Evolutionary conservation across 1,284 basidiomycete genomes (phyloP), one percentile per base, ranked within the genome.

Genomic region (Cryptococcus sp.): DNA sequence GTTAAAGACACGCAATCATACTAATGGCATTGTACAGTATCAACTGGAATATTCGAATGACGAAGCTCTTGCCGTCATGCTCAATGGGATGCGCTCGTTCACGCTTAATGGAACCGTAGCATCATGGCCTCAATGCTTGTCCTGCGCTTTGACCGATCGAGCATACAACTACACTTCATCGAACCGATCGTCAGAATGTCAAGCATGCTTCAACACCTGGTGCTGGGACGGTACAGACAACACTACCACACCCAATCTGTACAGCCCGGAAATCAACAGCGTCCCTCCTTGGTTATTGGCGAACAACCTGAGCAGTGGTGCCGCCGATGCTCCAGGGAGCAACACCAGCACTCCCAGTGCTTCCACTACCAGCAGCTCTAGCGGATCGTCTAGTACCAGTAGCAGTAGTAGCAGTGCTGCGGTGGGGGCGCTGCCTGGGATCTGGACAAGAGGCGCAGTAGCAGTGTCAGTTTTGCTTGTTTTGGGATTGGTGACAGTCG

Each of bases 91-190:
- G 54, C 61, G 71, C 43, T 64, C 72, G 17, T 50, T 75, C 22
- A 71, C 75, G 2, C 65, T 74, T 49, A 78, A 78, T 63, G 68
- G 65, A 38, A 68, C 74, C 23, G 67, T 74, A 40, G 62, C 58
- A 17, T 55, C 75, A 23, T 80, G 74, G 72, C 70, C 76, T n/a
- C 70, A 71, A 22, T 79, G 77, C 48, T 63, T 81, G 23, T 76
- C 79, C 11, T 81, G 80, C 53, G 80, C 79, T 2, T 57, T 80
- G 5, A 73, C 78, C 47, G 79, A 81, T 55, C 69, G 78, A 29
- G 68, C 78, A 10, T 69, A 67, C 50, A 62, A 47, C 26, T 68
- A 74, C 58, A 70, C 69, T 3, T 56, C 62, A 1, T 63, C 57
- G 19, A 68, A 72, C 50, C 57, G 78, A 26, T 62, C 66, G 10